Conservation (phyloP, 2,329 filamentous ascomycete species). For the Xylaria digitata region DNA sequence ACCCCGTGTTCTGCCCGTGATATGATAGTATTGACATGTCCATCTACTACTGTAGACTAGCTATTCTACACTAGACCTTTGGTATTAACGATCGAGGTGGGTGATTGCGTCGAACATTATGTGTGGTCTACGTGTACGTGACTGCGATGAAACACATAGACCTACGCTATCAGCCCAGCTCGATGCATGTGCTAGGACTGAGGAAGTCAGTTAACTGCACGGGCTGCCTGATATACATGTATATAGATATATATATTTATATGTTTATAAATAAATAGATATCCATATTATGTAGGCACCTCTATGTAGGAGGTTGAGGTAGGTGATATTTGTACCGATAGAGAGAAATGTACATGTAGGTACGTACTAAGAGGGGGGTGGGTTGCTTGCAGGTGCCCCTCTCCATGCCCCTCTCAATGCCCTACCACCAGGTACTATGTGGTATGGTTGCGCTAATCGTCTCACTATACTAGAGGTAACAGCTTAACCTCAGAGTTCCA, state of each 20-base stretch:
- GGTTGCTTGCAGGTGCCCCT: not conserved
- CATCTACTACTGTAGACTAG: not conserved
- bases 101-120: conserved; percentile 3
- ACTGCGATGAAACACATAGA: conserved; percentile 30
- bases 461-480: conserved; percentile 8
- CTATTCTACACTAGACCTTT: not conserved
- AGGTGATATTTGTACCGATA: too few relatives aligned
- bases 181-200: conserved; percentile 17
- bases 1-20: not conserved
- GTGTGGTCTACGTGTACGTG: conserved; percentile 18
- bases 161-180: not conserved
- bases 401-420: conserved; percentile 1
- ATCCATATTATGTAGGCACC: conserved; percentile 2
- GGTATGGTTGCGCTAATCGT: conserved; percentile 11
- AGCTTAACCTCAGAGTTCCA: conserved; percentile 6
- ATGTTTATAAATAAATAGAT: too few relatives aligned
- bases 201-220: conserved; percentile 4
- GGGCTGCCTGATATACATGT: conserved; percentile 4
- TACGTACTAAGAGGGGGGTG: not conserved
- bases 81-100: not conserved
- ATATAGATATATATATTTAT: not conserved
- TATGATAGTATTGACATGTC: too few relatives aligned
- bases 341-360: too few relatives aligned
- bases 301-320: too few relatives aligned
- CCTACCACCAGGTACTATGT: too few relatives aligned